phyloP scores from a whole-genome alignment of 352 stramenopile species.

The Pythium graminicola region DNA sequence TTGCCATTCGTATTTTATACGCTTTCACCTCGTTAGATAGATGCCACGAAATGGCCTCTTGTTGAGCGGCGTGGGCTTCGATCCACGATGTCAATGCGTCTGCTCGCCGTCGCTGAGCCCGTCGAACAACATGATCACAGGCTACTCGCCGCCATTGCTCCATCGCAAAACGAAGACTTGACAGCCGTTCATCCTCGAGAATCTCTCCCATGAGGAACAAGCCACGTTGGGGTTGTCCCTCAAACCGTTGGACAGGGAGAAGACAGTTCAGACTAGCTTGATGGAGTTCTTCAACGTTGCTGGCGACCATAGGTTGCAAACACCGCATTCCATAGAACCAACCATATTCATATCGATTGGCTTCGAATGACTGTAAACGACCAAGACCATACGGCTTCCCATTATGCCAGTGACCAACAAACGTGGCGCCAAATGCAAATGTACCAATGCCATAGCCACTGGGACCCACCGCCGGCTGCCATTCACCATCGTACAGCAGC shows the following conservation, averaged over 20 bases:
- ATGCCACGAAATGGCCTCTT: constrained; percentile 29
- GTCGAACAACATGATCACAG: constrained; percentile 19
- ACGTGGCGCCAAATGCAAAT: constrained; percentile 37
- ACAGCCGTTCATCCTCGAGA: constrained; percentile 23
- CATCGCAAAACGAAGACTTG: constrained; percentile 13
- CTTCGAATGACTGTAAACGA: constrained; percentile 19
- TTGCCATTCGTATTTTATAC: constrained; percentile 10
- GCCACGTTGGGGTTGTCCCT: constrained; percentile 26
- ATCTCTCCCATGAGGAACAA: constrained; percentile 24
- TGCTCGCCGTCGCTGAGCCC: constrained; percentile 7
- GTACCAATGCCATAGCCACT: constrained; percentile 37
- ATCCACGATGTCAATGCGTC: constrained; percentile 16
- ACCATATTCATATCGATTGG: constrained; percentile 16
- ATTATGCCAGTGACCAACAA: constrained; percentile 33
- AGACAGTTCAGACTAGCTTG: background rate
- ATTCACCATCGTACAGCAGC: constrained; percentile 44
- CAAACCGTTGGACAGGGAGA: constrained; percentile 11
- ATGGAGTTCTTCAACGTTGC: background rate
- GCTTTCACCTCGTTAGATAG: constrained; percentile 13
- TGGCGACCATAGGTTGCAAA: constrained; percentile 14
- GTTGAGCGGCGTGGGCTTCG: constrained; percentile 21
- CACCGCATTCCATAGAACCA: constrained; percentile 47
- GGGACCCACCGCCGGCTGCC: constrained; percentile 7
- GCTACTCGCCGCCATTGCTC: constrained; percentile 22
- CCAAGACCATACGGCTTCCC: constrained; percentile 35